Evolutionary conservation across 1,139 yeast species (phyloP), one percentile per base, ranked within the genome.

Genomic region (Pichia sp.): DNA sequence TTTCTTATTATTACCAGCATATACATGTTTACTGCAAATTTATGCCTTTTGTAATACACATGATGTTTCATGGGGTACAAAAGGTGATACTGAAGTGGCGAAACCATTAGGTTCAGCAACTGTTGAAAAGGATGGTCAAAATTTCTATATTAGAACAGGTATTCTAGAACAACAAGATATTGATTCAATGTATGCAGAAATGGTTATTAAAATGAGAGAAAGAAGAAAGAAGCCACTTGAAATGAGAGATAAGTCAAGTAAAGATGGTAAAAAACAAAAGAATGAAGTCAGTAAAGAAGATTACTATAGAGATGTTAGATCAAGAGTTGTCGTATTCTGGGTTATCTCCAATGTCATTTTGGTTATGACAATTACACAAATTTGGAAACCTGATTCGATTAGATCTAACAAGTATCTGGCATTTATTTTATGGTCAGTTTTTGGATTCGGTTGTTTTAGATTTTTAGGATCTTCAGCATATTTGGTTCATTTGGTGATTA

Each of bases 11-110:
- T 75, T 90, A 52, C 97, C 98, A n/a, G 84, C 93, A 0, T 90
- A 88, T 67, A 84, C 95, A 3, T 88, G 96, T 70, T 86, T 96
- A 1, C 73, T 90, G 56, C 97, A 90, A 69, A 88, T 90, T 53
- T 90, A 88, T 71, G 96, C 98, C 1, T 88, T 89, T 68, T 90
- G 98, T 71, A 90, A 90, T 66, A 89, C 96, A 6, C 96, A 90
- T 70, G 97, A 90, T 74, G 96, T 90, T 50, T 86, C 96, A 0
- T 91, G 97, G 97, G 97, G 97, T 70, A 91, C 97, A 0, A 90
- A 90, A 67, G 97, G 97, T 59, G 96, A 91, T 57, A 87, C 85
- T 59, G 81, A 82, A 58, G 86, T 84, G 47, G 76, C 82, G 18
- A 82, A 81, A 61, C 82, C 78, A 52, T 71, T 84, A 51, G 87